These are phyloP conservation scores for Catenaria anguillulae DNA, from an alignment of 371 early-diverging fungal species.

Conservation along the genomic window DNA sequence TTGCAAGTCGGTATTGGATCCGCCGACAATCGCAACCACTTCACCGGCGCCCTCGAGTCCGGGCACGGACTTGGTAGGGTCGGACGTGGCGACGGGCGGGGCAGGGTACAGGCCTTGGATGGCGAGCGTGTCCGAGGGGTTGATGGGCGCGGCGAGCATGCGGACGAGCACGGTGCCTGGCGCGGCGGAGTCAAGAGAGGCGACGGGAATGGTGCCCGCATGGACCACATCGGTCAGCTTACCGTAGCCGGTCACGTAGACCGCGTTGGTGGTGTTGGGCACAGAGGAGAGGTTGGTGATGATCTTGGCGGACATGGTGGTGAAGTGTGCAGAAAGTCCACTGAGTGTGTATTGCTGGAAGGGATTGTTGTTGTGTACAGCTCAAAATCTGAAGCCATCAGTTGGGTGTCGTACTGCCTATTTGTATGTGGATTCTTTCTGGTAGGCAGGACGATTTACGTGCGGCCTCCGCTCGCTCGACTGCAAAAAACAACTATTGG, in stretches of 20 bases:
- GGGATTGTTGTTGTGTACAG: too few species aligned
- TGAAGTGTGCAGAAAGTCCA: too few species aligned
- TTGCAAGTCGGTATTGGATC: neutral
- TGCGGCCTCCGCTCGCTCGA: too few species aligned
- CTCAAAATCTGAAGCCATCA: too few species aligned
- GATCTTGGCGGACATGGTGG: too few species aligned
- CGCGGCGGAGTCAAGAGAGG: conserved; percentile 29
- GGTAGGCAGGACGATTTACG: too few species aligned
- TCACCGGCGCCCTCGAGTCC: conserved; percentile 80
- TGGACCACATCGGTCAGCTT: conserved; percentile 37
- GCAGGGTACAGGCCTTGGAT: conserved; percentile 82
- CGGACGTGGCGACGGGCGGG: conserved; percentile 18
- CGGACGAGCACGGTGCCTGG: conserved; percentile 41
- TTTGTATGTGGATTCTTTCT: too few species aligned
- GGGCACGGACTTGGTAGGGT: conserved; percentile 24
- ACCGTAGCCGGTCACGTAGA: conserved; percentile 27
- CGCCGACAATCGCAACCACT: conserved; percentile 42
- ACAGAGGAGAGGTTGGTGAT: neutral
- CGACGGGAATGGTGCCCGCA: conserved; percentile 30
- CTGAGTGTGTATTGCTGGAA: too few species aligned
- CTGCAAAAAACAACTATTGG: too few species aligned
- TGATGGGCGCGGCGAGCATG: conserved; percentile 78
- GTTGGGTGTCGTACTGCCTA: too few species aligned
- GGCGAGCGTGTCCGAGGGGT: conserved; percentile 89
- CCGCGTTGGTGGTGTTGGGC: neutral